Base-by-base conservation (phyloP, 768 basidiomycete genomes). In the Floccularia luteovirens region DNA sequence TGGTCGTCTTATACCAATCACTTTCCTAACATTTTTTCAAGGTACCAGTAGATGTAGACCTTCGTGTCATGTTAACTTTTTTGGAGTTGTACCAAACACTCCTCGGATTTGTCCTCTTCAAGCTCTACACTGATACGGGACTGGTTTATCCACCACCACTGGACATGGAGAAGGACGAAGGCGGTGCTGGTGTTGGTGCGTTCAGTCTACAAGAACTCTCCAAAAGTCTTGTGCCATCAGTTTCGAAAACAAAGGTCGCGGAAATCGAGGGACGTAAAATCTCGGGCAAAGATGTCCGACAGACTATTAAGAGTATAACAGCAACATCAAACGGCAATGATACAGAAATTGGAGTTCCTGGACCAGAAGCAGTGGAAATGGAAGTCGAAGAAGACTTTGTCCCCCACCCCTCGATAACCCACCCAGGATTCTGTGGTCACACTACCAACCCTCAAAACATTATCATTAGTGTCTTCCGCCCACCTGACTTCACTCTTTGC, bases 51-150 rank as follows among this genome's bases (percentile, higher is more conserved):
- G 94, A 98, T 55, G 94, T 99, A 41, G 96, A 99, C 58, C 83
- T 96, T 55, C 86, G 96, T 31, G 96, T 99, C 36, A 92, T 99
- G 82, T 63, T 96, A 44, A 99, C 96, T 5, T 99, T 99, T 69
- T 66, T 99, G 52, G 96, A 99, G 59, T 76, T 99, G 7, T 98
- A 99, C 62, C 92, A 98, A 62, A 98, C 94, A 1, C 66, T 97
- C 6, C 79, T 98, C 21, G 90, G 90, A 4, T 99, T 99, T 55
- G 85, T 91, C 16, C 80, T 96, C 56, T 99, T 91, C 76, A 96
- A 94, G 65, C 77, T 99, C n/a, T 99, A 91, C 65, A 83, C 87
- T n/a, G 92, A 97, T 55, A 74, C 74, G 25, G 88, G 88, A 46
- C 71, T 98, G 35, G 79, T 90, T 20, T 99, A 99, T 55, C 96